phyloP scores from a whole-genome alignment of 139 green algal genomes.

The Pleodorina starrii region DNA sequence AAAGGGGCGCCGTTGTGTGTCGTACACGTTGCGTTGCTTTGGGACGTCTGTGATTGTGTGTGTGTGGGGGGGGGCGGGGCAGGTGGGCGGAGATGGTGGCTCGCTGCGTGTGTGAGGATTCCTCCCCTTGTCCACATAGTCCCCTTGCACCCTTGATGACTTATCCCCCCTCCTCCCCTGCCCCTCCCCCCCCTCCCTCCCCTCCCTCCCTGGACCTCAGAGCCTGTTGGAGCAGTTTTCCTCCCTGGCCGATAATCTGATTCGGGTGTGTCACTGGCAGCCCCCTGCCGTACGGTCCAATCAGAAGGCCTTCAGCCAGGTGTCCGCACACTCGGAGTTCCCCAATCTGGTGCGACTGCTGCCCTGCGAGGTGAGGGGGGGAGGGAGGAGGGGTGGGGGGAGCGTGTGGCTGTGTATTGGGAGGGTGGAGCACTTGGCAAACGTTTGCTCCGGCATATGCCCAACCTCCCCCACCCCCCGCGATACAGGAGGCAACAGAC shows the following conservation, averaged over 20 bases:
- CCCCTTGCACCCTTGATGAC: background rate
- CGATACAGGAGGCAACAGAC: no score
- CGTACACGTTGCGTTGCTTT: no score
- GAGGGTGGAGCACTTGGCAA: no score
- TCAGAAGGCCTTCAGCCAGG: background rate
- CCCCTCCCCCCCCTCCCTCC: background rate
- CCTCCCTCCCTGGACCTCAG: slow-evolving; percentile 3
- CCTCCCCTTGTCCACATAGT: no score
- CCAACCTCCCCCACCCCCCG: no score
- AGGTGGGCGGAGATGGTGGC: no score
- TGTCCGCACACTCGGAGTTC: slow-evolving; percentile 69
- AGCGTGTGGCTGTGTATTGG: background rate
- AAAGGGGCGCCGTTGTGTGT: no score
- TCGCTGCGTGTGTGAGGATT: no score
- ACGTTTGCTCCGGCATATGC: no score
- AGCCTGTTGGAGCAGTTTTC: slow-evolving; percentile 20
- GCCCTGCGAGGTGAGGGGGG: slow-evolving; percentile 72
- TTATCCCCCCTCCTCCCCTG: background rate
- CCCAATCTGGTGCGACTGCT: slow-evolving; percentile 71
- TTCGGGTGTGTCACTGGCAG: slow-evolving; percentile 78
- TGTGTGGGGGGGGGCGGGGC: no score
- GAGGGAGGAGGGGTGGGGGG: background rate
- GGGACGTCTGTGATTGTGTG: no score
- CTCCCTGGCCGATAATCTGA: slow-evolving; percentile 84
- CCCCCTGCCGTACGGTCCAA: slow-evolving; percentile 16